Evolutionary conservation across 129 eudicot species (phyloP), one percentile per base, ranked within the genome.

Genomic region (Helianthus tuberosus): DNA sequence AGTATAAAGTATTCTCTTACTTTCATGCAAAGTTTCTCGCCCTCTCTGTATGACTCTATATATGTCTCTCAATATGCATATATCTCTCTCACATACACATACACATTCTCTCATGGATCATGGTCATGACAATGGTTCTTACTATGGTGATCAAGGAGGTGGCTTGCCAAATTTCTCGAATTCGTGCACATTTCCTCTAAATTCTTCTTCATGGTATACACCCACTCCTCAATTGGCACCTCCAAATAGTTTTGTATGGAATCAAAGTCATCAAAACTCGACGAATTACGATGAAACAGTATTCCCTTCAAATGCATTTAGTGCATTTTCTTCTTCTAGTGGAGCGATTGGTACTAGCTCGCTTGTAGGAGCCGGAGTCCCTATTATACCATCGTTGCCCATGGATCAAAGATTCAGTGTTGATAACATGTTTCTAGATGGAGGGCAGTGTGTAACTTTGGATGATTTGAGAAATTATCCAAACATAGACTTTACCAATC

Each of bases 191-290:
- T 57, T 68, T 50, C 53, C 65, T 39, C 72, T 69, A 35, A 13
- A 36, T 1, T 61, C 50, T 49, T 55, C 81, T 74, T 48, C 80
- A n/a, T 38, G 62, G 47, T 77, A 77, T 51, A 51, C 57, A 61
- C 76, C 81, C 39, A 47, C 59, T 52, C 72, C 75, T 59, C 11
- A 13, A 54, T 64, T 85, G 3, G 51, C 75, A 38, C 79, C 94
- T 75, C 79, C 80, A 51, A 61, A 80, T 32, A 64, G 66, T 49
- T 77, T 85, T 57, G 36, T 75, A 32, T 43, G 13, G 67, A 69
- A 78, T 66, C 81, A 74, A 49, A 32, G 27, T 48, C 69, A 49
- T 16, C 78, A 69, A 59, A 83, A 39, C 32, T 54, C 57, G 43
- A 51, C 32, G 38, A 83, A 65, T 65, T 64, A 77, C 20, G 48